Percentiles rank a stretch among this genome's conserved stretches.
phyloP scores from a whole-genome alignment of 331 rosid genomes.

The Saraca asoca region DNA sequence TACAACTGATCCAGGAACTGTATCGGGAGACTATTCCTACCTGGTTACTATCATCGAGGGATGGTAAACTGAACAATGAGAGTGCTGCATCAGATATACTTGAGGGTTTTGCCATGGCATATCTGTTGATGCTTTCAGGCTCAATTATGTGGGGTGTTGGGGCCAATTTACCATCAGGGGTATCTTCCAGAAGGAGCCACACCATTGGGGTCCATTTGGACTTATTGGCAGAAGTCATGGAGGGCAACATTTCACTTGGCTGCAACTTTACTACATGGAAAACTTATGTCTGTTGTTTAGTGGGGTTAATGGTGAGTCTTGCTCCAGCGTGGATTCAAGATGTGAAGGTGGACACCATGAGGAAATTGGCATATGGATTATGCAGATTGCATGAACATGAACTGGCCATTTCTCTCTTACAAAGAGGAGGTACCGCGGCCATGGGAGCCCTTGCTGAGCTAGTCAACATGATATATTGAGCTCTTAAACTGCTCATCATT shows the following conservation, averaged over 20 bases:
- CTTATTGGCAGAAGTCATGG: conserved; percentile 67
- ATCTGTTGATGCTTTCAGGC: conserved; percentile 56
- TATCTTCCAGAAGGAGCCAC: conserved; percentile 48
- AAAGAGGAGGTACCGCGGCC: conserved; percentile 64
- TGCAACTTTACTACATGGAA: conserved; percentile 70
- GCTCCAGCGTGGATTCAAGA: conserved; percentile 65
- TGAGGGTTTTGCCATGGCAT: conserved; percentile 76
- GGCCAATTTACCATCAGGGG: conserved; percentile 45
- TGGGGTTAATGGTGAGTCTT: conserved; percentile 59
- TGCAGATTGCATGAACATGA: conserved; percentile 68
- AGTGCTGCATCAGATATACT: conserved; percentile 40
- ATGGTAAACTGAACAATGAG: conserved; percentile 38
- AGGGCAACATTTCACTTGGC: conserved; percentile 61
- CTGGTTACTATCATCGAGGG: conserved; percentile 57
- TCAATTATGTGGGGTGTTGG: conserved; percentile 67
- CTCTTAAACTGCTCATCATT: conserved; percentile 21
- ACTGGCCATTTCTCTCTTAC: conserved; percentile 64
- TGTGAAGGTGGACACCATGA: conserved; percentile 56
- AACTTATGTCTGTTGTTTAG: conserved; percentile 63
- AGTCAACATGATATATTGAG: conserved; percentile 36
- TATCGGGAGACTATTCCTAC: conserved; percentile 70
- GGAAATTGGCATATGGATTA: conserved; percentile 56
- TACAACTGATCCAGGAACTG: conserved; percentile 63
- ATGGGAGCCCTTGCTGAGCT: conserved; percentile 71
- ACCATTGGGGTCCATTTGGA: conserved; percentile 60